Percentiles rank a stretch among this genome's conserved stretches.
phyloP scores from a whole-genome alignment of 1,284 basidiomycete genomes.

The Rhodotorula sp. region DNA sequence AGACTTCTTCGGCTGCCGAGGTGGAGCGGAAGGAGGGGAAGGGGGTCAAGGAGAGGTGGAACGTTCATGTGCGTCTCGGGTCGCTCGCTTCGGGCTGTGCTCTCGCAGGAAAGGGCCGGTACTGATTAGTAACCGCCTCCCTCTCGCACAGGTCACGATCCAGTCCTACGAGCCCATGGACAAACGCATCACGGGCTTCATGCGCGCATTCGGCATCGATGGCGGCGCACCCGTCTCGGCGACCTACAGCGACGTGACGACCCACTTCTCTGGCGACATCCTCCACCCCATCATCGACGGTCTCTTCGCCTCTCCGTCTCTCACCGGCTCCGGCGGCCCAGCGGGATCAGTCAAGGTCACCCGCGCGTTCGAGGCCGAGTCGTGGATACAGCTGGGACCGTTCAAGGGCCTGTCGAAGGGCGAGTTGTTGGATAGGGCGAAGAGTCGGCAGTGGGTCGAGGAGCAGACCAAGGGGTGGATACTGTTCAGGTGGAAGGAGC shows the following conservation, averaged over 20 bases:
- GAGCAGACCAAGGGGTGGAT: constrained; percentile 31
- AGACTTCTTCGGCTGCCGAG: not conserved
- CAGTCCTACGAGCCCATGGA: constrained; percentile 10
- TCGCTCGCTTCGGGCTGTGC: not conserved
- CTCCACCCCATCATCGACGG: constrained; percentile 25
- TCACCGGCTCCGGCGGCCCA: not conserved
- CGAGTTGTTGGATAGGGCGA: constrained; percentile 13
- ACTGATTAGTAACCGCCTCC: not conserved
- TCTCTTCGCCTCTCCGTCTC: constrained; percentile 13
- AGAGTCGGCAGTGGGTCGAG: constrained; percentile 23
- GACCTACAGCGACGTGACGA: constrained; percentile 15
- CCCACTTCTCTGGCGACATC: constrained; percentile 32
- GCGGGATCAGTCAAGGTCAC: constrained; percentile 4
- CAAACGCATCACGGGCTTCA: constrained; percentile 19
- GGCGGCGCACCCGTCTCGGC: not conserved
- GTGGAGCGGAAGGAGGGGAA: not conserved
- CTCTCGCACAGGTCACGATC: constrained; percentile 27
- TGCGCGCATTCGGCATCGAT: constrained; percentile 31
- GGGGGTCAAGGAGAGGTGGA: constrained; percentile 30
- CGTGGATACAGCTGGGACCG: constrained; percentile 35
- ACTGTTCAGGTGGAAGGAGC: constrained; percentile 38
- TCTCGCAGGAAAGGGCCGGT: fast-evolving
- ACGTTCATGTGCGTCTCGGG: constrained; percentile 24
- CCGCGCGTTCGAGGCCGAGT: constrained; percentile 22
- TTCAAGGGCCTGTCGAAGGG: constrained; percentile 26